Percentiles rank a stretch among this genome's conserved stretches.
Evolutionary conservation across 1,139 yeast genomes (phyloP).

Genomic region (Sugiyamaella neomexicana): DNA sequence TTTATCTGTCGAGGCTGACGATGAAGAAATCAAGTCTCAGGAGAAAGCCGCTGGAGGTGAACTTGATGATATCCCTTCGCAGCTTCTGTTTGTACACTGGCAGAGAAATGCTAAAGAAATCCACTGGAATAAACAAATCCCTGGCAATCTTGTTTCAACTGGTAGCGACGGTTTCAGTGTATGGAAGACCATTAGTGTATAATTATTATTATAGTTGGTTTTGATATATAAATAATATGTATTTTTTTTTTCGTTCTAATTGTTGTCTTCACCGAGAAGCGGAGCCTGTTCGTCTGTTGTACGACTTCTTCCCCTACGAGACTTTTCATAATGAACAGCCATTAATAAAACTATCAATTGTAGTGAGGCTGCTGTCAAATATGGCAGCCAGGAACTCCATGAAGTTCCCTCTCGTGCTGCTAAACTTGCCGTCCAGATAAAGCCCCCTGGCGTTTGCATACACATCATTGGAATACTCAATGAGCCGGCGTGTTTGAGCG

Average conservation of each 20-base stretch:
- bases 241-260: not conserved
- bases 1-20: conserved; percentile 37
- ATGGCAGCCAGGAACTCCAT: conserved; percentile 89
- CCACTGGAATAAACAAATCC: conserved; percentile 96
- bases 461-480: conserved; percentile 80
- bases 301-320: conserved; percentile 9
- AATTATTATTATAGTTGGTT: conserved; percentile 24
- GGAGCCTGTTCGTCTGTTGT: conserved; percentile 18
- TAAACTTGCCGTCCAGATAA: conserved; percentile 68
- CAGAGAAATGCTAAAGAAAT: conserved; percentile 97
- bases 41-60: conserved; percentile 50
- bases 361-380: conserved; percentile 66
- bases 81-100: conserved; percentile 95
- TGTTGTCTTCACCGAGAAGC: conserved; percentile 8
- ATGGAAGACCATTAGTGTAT: conserved; percentile 96
- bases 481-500: conserved; percentile 75
- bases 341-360: conserved; percentile 57
- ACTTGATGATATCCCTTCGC: conserved; percentile 90
- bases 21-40: conserved; percentile 35
- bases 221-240: not conserved
- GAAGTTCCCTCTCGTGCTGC: conserved; percentile 71
- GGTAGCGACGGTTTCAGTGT: conserved; percentile 93
- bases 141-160: conserved; percentile 91
- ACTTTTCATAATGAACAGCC: conserved; percentile 50
- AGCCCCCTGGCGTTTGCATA: conserved; percentile 90